A percentile compares a stretch with the other conserved stretches of the same genome.
Evolutionary conservation across 257 asterid genomes (phyloP).

Genomic region (Solanum megistacrolobum): DNA sequence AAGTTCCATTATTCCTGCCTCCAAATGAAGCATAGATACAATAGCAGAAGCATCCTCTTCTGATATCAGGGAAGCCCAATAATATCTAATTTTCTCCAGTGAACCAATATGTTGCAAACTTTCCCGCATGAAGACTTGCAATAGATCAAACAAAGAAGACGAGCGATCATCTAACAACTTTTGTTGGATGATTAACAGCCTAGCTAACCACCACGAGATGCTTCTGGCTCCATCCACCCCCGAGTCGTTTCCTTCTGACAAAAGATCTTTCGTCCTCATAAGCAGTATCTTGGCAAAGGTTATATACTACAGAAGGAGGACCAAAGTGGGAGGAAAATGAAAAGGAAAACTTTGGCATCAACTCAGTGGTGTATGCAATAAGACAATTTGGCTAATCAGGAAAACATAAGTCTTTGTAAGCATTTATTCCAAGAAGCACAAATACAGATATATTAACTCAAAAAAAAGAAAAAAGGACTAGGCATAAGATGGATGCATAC

Average conservation of each 20-base stretch:
- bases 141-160: conserved; percentile 67
- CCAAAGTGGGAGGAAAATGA: neutral
- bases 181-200: conserved; percentile 80
- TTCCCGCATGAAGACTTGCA: conserved; percentile 59
- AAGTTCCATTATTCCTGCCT: conserved; percentile 73
- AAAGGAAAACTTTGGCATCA: conserved; percentile 1
- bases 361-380: neutral
- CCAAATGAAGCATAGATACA: conserved; percentile 60
- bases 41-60: conserved; percentile 51
- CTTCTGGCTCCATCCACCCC: conserved; percentile 41
- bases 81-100: conserved; percentile 33
- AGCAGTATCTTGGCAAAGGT: conserved; percentile 66
- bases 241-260: conserved; percentile 32
- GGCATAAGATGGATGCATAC: neutral
- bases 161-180: conserved; percentile 70
- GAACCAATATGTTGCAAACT: conserved; percentile 48
- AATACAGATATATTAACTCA: neutral
- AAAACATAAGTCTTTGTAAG: neutral
- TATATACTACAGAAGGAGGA: conserved; percentile 53
- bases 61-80: conserved; percentile 34
- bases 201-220: conserved; percentile 83
- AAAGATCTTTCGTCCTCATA: conserved; percentile 54
- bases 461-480: too few relatives aligned
- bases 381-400: neutral
- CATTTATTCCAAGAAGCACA: neutral